Percentiles rank a stretch among this genome's conserved stretches.
Evolutionary conservation across 2,329 filamentous ascomycete genomes (phyloP).

Genomic region (Trichoderma sp.): DNA sequence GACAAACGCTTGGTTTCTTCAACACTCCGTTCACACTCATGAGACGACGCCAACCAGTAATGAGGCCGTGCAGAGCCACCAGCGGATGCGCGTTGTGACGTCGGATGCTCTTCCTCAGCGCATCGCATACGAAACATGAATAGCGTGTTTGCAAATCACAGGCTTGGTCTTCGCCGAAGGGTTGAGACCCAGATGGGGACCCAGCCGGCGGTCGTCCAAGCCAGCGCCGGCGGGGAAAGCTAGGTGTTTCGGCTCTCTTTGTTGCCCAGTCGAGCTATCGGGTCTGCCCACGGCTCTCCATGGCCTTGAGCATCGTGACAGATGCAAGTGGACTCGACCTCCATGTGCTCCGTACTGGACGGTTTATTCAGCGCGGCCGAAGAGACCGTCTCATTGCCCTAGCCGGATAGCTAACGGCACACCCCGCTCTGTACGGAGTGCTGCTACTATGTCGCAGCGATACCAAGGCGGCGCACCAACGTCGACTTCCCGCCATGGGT

Average conservation of each 20-base stretch:
- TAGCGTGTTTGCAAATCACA: background rate
- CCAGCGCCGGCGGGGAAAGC: constrained; percentile 13
- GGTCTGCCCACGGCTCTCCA: constrained; percentile 24
- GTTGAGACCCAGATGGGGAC: constrained; percentile 8
- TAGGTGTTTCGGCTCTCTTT: constrained; percentile 4
- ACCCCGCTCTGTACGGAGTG: constrained; percentile 1
- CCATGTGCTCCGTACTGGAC: constrained; percentile 22
- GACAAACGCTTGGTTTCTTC: constrained; percentile 7
- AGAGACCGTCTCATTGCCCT: background rate
- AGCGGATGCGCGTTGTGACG: constrained; percentile 14
- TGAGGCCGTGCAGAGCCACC: background rate
- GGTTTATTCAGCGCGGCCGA: constrained; percentile 21
- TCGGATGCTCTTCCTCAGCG: constrained; percentile 14
- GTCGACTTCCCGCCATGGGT: constrained; percentile 8
- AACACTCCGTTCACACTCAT: background rate
- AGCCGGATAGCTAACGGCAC: constrained; percentile 22
- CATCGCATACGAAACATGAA: background rate
- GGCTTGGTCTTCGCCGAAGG: background rate
- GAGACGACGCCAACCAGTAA: background rate
- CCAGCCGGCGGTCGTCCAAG: constrained; percentile 3
- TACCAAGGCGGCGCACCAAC: constrained; percentile 11
- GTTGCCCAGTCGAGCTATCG: constrained; percentile 22
- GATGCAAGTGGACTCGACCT: constrained; percentile 12
- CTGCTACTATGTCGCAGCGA: constrained; percentile 12
- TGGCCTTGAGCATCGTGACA: constrained; percentile 6